Evolutionary conservation across 1,284 basidiomycete genomes (phyloP).

Genomic region (Irpex rosettiformis): DNA sequence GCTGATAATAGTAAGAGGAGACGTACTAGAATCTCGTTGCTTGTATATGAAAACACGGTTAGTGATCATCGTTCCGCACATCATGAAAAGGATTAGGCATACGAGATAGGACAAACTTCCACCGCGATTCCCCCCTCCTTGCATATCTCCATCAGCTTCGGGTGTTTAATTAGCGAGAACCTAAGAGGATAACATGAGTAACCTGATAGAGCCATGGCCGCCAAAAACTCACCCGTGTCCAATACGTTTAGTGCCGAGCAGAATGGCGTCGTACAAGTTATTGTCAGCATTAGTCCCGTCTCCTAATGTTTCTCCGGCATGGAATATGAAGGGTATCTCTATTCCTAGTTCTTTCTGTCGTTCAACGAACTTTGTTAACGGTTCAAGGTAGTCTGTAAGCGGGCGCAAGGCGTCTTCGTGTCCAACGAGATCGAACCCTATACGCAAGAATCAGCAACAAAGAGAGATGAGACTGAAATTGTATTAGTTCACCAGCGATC

Average conservation of each 20-base stretch:
- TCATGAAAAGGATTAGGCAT: slow-evolving; percentile 23
- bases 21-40: slow-evolving; percentile 65
- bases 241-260: slow-evolving; percentile 74
- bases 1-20: not conserved
- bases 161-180: slow-evolving; percentile 72
- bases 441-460: too few species aligned
- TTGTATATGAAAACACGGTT: slow-evolving; percentile 22
- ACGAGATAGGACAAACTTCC: slow-evolving; percentile 75
- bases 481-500: slow-evolving; percentile 48
- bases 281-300: slow-evolving; percentile 68
- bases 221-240: slow-evolving; percentile 62
- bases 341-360: slow-evolving; percentile 55
- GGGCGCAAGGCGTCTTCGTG: slow-evolving; percentile 65
- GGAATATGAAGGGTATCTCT: slow-evolving; percentile 76
- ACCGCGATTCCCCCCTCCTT: slow-evolving; percentile 59
- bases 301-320: slow-evolving; percentile 75
- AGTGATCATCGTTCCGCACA: not conserved
- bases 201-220: not conserved
- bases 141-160: slow-evolving; percentile 64
- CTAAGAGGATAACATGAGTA: slow-evolving; percentile 28
- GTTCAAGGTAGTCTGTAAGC: slow-evolving; percentile 61
- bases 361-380: slow-evolving; percentile 57
- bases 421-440: slow-evolving; percentile 80
- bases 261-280: slow-evolving; percentile 77
- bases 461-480: not conserved